Base-by-base conservation (phyloP, 257 asterid species). In the Ocimum tenuiflorum region DNA sequence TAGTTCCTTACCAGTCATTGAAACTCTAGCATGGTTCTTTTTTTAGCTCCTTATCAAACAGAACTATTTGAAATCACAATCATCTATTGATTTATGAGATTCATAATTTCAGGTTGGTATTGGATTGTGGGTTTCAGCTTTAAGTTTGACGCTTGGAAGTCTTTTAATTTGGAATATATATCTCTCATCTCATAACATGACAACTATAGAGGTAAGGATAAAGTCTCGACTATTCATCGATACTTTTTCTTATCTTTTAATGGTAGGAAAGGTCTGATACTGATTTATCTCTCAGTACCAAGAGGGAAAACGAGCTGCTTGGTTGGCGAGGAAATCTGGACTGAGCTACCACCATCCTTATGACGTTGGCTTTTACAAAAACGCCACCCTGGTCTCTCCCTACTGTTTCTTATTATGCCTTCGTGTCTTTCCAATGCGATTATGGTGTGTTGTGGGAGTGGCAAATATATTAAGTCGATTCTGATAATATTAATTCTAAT, bases 311-410 rank as follows among this genome's bases (percentile, higher is more conserved):
- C 78, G 96, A 71, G 91, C 96, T 22, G 83, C 85, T 56, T 92
- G 99, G 96, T 71, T 92, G 83, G 96, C 97, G 11, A 82, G 84
- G 77, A 89, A 89, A 86, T 89, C 99, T 48, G 99, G 97, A 60
- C 67, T 68, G 76, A 78, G 69, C 67, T 88, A 88, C 69, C 91
- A 63, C 76, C 99, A 90, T 71, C 86, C 89, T 10, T 94, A 77
- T 54, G 96, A 94, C 33, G 86, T 86, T 71, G 99, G 97, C 14
- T 51, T 71, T 72, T 77, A 67, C 81, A 89, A 77, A 69, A 89
- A 92, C 75, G 50, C 81, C 48, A 64, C 89, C 19, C 77, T 84
- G 94, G 97, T 91, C 69, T 68, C 53, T 54, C 75, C 71, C 75
- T 75, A 64, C 53, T 80, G n/a, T 38, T 74, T 77, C 31, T 64